A percentile compares a stretch with the other conserved stretches of the same genome.
phyloP scores from a whole-genome alignment of 768 basidiomycete genomes.

The Neoboletus brunneissimus region DNA sequence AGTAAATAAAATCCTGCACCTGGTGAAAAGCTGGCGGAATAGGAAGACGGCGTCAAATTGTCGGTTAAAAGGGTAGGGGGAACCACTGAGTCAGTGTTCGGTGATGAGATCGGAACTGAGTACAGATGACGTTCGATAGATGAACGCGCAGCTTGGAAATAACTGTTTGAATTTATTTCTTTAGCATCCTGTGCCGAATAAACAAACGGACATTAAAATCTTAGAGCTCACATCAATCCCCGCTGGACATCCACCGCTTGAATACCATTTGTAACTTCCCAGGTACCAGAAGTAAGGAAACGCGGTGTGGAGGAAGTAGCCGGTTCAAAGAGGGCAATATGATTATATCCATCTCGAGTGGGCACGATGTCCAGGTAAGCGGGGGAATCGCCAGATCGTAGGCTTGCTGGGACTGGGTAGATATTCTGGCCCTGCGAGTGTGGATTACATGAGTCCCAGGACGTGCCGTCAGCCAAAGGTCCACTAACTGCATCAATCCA shows the following conservation, averaged over 20 bases:
- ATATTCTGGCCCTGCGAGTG: constrained; percentile 58
- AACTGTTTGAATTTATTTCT: constrained; percentile 46
- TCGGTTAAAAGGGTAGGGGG: constrained; percentile 55
- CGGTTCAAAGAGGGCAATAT: constrained; percentile 89
- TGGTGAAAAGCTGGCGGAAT: constrained; percentile 77
- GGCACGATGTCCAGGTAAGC: constrained; percentile 94
- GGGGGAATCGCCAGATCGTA: constrained; percentile 42
- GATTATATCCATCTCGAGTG: constrained; percentile 76
- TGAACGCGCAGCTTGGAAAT: constrained; percentile 84
- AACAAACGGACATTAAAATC: constrained; percentile 32
- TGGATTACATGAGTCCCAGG: constrained; percentile 12
- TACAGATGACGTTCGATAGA: constrained; percentile 84
- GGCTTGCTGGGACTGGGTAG: constrained; percentile 46
- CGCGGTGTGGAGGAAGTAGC: constrained; percentile 63
- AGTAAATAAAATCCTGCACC: constrained; percentile 81
- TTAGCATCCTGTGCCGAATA: constrained; percentile 21
- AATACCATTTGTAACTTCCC: constrained; percentile 85
- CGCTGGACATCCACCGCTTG: constrained; percentile 65
- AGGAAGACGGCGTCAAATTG: constrained; percentile 49
- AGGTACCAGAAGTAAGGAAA: constrained; percentile 83
- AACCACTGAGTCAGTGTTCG: constrained; percentile 29
- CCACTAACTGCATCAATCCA: constrained; percentile 86
- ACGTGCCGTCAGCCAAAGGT: constrained; percentile 1
- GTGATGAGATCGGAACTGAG: constrained; percentile 67
- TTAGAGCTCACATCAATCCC: constrained; percentile 62